These are phyloP conservation scores for Bassia scoparia DNA, from an alignment of 148 eudicot species.

Conservation along the genomic window DNA sequence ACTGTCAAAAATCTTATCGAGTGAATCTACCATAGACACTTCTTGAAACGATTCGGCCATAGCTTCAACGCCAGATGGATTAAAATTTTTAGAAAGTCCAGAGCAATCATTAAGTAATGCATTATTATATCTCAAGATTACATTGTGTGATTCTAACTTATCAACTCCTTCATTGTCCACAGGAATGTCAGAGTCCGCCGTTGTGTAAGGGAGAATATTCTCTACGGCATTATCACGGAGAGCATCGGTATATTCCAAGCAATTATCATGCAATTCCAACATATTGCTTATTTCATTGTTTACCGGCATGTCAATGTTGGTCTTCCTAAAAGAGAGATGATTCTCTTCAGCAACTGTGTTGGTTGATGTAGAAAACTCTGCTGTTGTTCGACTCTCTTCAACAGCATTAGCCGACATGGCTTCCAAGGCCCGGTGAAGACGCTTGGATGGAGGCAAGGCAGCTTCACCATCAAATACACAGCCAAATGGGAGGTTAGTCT, in stretches of 20 bases:
- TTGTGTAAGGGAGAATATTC: conserved; percentile 19
- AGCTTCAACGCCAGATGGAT: conserved; percentile 21
- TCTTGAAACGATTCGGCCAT: conserved; percentile 20
- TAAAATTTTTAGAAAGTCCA: conserved; percentile 24
- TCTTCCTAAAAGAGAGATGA: conserved; percentile 17
- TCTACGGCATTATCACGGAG: conserved; percentile 20
- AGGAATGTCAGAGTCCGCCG: conserved; percentile 25
- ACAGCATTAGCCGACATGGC: conserved; percentile 98
- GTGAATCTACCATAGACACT: conserved; percentile 18
- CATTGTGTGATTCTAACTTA: conserved; percentile 24
- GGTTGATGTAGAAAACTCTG: conserved; percentile 22
- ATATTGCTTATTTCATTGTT: conserved; percentile 20
- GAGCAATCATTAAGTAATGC: conserved; percentile 22
- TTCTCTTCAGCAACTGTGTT: conserved; percentile 27
- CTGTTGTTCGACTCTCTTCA: conserved; percentile 45
- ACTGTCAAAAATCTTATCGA: conserved; percentile 17
- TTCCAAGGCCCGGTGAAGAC: conserved; percentile 92
- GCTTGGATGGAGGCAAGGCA: conserved; percentile 94
- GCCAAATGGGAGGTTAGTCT: conserved; percentile 37
- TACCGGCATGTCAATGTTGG: conserved; percentile 25
- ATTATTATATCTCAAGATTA: conserved; percentile 15
- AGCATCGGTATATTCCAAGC: conserved; percentile 18
- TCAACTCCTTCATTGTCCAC: conserved; percentile 19
- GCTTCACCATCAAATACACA: conserved; percentile 78
- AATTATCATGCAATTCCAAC: conserved; percentile 23